Conservation (phyloP, 2,329 filamentous ascomycete species). For the Ploettnerulaceae sp. region DNA sequence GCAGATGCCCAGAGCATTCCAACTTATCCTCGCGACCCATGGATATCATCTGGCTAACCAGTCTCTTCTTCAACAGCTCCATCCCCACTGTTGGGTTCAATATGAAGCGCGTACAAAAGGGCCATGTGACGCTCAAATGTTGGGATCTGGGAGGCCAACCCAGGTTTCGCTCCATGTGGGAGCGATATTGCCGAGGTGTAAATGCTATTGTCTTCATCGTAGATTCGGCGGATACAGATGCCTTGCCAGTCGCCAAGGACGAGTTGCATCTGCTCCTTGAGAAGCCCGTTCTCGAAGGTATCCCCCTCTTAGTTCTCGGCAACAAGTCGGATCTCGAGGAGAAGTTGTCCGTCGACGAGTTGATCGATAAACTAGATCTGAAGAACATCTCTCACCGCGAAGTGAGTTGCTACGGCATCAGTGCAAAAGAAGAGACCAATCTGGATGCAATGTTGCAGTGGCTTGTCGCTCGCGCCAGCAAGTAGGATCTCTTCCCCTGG, state of each 20-base stretch:
- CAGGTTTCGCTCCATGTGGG: constrained; percentile 98
- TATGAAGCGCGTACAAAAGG: constrained; percentile 96
- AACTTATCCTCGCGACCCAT: constrained; percentile 2
- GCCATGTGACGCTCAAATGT: constrained; percentile 97
- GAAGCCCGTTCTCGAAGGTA: constrained; percentile 79
- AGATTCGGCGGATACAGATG: constrained; percentile 81
- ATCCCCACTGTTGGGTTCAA: constrained; percentile 99
- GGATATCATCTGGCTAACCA: constrained; percentile 35
- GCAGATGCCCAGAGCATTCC: neutral
- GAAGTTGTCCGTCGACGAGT: constrained; percentile 86
- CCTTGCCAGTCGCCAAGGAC: constrained; percentile 80
- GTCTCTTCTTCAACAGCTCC: constrained; percentile 56
- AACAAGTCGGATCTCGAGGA: constrained; percentile 96
- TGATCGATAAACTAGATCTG: constrained; percentile 89
- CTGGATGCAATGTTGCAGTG: constrained; percentile 95
- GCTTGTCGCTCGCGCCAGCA: constrained; percentile 81
- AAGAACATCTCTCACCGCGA: constrained; percentile 87
- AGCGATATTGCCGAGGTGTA: constrained; percentile 94
- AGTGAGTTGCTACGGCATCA: constrained; percentile 98
- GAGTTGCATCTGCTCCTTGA: constrained; percentile 87
- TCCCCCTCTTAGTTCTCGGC: constrained; percentile 87
- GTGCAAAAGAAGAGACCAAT: constrained; percentile 97
- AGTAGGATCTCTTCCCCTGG: constrained; percentile 11
- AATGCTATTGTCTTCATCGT: constrained; percentile 99
- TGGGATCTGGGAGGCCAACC: constrained; percentile 98